phyloP scores from a whole-genome alignment of 108 stramenopile genomes.

The Skeletonema potamos region DNA sequence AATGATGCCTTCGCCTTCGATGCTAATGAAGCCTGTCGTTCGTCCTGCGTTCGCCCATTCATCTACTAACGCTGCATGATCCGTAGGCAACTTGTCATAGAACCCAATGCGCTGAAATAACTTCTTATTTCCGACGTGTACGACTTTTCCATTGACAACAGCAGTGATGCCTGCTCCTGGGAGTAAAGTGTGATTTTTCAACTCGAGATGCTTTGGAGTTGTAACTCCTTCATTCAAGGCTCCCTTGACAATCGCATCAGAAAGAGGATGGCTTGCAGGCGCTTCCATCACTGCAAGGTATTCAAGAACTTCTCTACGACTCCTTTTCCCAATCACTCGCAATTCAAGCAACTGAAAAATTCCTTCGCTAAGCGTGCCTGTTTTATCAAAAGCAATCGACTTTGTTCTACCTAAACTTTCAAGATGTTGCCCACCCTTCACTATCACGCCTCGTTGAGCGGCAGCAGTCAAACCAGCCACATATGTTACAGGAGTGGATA shows the following conservation, averaged over 20 bases:
- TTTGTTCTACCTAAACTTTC: slow-evolving; percentile 68
- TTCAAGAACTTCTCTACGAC: slow-evolving; percentile 49
- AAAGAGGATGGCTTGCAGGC: slow-evolving; percentile 71
- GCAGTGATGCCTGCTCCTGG: slow-evolving; percentile 73
- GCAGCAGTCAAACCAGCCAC: slow-evolving; percentile 83
- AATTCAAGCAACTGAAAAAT: slow-evolving; percentile 66
- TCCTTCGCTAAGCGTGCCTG: slow-evolving; percentile 80
- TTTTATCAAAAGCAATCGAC: slow-evolving; percentile 77
- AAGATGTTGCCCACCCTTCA: slow-evolving; percentile 77
- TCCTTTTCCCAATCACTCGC: slow-evolving; percentile 17
- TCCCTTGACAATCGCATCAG: slow-evolving; percentile 62
- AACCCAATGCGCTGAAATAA: slow-evolving; percentile 65
- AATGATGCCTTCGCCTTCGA: slow-evolving; percentile 74
- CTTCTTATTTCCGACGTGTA: slow-evolving; percentile 74
- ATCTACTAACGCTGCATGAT: slow-evolving; percentile 26
- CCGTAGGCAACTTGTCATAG: slow-evolving; percentile 30
- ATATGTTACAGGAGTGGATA: slow-evolving; percentile 84
- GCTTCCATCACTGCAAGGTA: slow-evolving; percentile 72
- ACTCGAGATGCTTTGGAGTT: slow-evolving; percentile 31
- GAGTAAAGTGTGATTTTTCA: slow-evolving; percentile 57
- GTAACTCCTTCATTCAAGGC: slow-evolving; percentile 58
- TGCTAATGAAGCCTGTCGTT: slow-evolving; percentile 72
- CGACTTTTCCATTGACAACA: slow-evolving; percentile 47
- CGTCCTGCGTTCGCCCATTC: slow-evolving; percentile 58
- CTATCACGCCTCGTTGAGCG: slow-evolving; percentile 80